Conservation (phyloP, 2,329 filamentous ascomycete species). For the Akanthomyces muscarius region DNA sequence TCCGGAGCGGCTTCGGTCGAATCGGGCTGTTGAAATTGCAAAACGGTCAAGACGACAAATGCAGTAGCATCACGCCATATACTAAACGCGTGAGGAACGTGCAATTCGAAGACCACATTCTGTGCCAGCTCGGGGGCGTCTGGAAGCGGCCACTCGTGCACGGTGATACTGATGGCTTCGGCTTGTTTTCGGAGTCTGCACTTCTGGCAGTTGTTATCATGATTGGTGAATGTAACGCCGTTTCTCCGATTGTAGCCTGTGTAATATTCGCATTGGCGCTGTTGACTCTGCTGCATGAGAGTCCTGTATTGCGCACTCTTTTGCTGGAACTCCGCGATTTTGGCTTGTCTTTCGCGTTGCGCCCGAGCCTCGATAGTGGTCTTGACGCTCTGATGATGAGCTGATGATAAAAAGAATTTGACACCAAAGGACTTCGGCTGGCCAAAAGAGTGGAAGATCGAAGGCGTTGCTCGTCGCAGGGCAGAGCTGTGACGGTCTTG, state of each 20-base stretch:
- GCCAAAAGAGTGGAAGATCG: background rate
- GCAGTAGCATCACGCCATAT: background rate
- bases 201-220: background rate
- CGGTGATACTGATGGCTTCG: background rate
- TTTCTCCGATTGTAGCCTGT: background rate
- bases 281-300: background rate
- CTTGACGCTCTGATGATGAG: background rate
- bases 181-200: background rate
- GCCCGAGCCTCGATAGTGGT: background rate
- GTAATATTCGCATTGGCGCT: background rate
- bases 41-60: background rate
- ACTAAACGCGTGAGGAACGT: background rate
- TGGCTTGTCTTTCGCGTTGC: background rate
- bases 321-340: background rate
- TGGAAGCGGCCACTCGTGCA: slow-evolving; percentile 7
- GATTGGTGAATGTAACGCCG: background rate
- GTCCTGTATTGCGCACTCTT: background rate
- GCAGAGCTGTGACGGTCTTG: background rate
- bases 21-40: background rate
- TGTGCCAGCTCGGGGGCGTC: too few species aligned
- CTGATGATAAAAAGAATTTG: background rate
- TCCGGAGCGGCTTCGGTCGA: too few species aligned
- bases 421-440: background rate
- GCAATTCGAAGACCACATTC: background rate
- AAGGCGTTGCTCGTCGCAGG: background rate